Conservation (phyloP, 192 early-diverging fungal species). For the Backusella morwellensis region DNA sequence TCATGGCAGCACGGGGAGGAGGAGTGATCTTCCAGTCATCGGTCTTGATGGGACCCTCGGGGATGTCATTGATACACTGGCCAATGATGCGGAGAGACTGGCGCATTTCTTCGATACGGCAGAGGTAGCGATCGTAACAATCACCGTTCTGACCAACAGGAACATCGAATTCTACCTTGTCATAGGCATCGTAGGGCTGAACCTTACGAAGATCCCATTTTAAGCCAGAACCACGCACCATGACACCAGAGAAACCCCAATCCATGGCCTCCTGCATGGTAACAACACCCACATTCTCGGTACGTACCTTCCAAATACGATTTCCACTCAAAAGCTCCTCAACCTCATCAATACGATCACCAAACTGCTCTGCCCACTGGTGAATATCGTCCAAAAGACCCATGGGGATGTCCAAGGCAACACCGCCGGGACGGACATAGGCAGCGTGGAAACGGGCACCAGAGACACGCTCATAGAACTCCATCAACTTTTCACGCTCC, state of each 20-base stretch:
- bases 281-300: conserved; percentile 84
- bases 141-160: conserved; percentile 94
- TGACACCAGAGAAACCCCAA: conserved; percentile 92
- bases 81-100: conserved; percentile 93
- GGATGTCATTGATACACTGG: conserved; percentile 97
- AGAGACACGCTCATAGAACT: conserved; percentile 98
- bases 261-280: conserved; percentile 87
- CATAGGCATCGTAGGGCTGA: conserved; percentile 95
- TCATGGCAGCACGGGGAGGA: conserved; percentile 91
- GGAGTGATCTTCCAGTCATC: conserved; percentile 97
- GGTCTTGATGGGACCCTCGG: conserved; percentile 89
- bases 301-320: conserved; percentile 94
- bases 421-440: conserved; percentile 96
- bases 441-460: conserved; percentile 98
- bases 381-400: conserved; percentile 96
- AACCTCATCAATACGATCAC: conserved; percentile 86
- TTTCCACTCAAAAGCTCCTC: conserved; percentile 92
- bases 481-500: conserved; percentile 99
- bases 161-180: conserved; percentile 93
- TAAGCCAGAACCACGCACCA: conserved; percentile 92
- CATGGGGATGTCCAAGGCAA: conserved; percentile 87
- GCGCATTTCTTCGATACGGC: conserved; percentile 99
- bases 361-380: conserved; percentile 90
- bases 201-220: conserved; percentile 95
- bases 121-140: conserved; percentile 94